These are phyloP conservation scores for Mycosphaerella arachidis DNA, from an alignment of 2,329 filamentous ascomycete species.

Conservation along the genomic window DNA sequence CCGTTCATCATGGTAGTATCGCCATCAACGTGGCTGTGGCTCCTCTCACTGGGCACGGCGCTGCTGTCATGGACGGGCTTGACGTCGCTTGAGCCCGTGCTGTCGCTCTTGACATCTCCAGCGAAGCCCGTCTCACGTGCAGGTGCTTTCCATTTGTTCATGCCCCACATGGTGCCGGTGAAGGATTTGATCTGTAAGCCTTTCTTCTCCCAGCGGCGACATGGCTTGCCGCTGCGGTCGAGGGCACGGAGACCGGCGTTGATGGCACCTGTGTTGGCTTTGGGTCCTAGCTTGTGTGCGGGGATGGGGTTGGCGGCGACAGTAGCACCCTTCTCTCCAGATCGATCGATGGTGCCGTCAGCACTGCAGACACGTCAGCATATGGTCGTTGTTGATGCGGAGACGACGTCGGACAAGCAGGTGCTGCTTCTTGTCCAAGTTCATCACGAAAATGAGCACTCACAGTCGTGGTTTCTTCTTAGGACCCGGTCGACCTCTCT, in stretches of 20 bases:
- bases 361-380: constrained; percentile 40
- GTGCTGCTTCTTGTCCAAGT: neutral
- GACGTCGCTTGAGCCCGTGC: constrained; percentile 50
- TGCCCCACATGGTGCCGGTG: constrained; percentile 77
- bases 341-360: constrained; percentile 46
- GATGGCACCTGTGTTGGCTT: constrained; percentile 95
- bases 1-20: constrained; percentile 29
- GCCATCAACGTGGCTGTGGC: constrained; percentile 47
- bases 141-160: constrained; percentile 79
- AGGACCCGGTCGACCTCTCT: constrained; percentile 75
- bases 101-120: constrained; percentile 57
- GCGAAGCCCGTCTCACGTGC: constrained; percentile 50
- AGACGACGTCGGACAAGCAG: neutral
- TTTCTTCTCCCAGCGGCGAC: constrained; percentile 84
- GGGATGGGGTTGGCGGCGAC: constrained; percentile 30
- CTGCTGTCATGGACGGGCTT: constrained; percentile 54
- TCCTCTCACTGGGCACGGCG: constrained; percentile 56
- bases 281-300: constrained; percentile 83
- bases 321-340: constrained; percentile 19
- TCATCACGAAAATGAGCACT: constrained; percentile 40
- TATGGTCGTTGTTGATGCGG: neutral
- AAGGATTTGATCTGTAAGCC: constrained; percentile 85
- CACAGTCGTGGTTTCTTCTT: constrained; percentile 97
- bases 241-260: constrained; percentile 93
- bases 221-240: constrained; percentile 86